phyloP scores from a whole-genome alignment of 2,329 filamentous ascomycete genomes.

The Venturia aucupariae region DNA sequence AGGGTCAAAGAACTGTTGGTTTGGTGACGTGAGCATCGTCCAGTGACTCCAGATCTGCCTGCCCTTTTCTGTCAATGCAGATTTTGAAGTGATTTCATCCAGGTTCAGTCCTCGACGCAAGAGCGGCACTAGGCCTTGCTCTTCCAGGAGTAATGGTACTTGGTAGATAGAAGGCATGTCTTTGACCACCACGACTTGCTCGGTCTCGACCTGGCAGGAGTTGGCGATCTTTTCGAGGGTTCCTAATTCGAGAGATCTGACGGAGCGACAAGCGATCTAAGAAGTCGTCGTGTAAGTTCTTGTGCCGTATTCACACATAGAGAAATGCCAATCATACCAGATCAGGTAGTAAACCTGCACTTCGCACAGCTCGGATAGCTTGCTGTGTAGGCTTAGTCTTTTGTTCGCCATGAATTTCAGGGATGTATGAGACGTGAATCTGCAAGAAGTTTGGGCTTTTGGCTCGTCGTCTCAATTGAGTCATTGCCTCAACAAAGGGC shows the following conservation, averaged over 20 bases:
- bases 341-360: constrained; percentile 56
- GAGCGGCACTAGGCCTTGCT: constrained; percentile 65
- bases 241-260: constrained; percentile 59
- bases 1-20: constrained; percentile 51
- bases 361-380: constrained; percentile 75
- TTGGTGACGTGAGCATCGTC: constrained; percentile 61
- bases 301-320: background rate
- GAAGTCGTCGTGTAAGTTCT: constrained; percentile 9
- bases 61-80: constrained; percentile 52
- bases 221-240: constrained; percentile 82
- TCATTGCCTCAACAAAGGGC: constrained; percentile 80
- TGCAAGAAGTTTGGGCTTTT: constrained; percentile 76
- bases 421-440: constrained; percentile 84
- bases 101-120: constrained; percentile 59
- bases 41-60: constrained; percentile 67
- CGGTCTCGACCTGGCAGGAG: constrained; percentile 75
- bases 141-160: constrained; percentile 81
- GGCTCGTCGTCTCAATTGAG: constrained; percentile 62
- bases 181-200: constrained; percentile 79
- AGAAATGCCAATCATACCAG: constrained; percentile 41
- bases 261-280: constrained; percentile 87
- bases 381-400: constrained; percentile 97
- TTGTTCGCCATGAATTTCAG: constrained; percentile 65
- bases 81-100: constrained; percentile 44
- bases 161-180: constrained; percentile 90